Percentiles rank a stretch among this genome's conserved stretches.
Conservation (phyloP, 768 basidiomycete genomes). For the Termitomyces sp. region DNA sequence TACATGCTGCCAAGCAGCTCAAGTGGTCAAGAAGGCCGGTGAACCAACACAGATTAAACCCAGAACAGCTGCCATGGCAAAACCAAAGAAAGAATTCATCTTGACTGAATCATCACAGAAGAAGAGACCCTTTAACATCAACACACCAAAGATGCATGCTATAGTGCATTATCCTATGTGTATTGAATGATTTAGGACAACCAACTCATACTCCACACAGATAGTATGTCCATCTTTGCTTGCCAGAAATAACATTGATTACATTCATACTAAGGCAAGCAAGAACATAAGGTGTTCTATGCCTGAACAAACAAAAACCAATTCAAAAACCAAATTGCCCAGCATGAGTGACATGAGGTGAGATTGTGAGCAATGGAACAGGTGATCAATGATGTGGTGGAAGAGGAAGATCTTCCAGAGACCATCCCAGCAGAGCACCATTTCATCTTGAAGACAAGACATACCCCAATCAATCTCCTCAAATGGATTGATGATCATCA, state of each 20-base stretch:
- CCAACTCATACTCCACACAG: conserved; percentile 31
- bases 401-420: neutral
- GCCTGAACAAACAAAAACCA: neutral
- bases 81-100: neutral
- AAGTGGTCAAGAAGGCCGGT: neutral
- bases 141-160: conserved; percentile 27
- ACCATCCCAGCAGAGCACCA: no score
- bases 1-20: neutral
- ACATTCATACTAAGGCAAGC: neutral
- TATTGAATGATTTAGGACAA: conserved; percentile 22
- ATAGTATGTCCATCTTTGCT: no score
- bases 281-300: neutral
- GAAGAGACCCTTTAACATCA: neutral
- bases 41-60: neutral
- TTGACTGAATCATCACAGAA: neutral
- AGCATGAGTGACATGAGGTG: neutral
- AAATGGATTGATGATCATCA: neutral
- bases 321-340: conserved; percentile 10
- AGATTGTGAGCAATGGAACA: neutral
- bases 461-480: neutral
- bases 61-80: no score
- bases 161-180: conserved; percentile 21
- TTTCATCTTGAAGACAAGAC: no score
- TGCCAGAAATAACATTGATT: no score
- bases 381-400: neutral